phyloP scores from a whole-genome alignment of 495 filamentous ascomycete species.

The Penicillium coprophilum region DNA sequence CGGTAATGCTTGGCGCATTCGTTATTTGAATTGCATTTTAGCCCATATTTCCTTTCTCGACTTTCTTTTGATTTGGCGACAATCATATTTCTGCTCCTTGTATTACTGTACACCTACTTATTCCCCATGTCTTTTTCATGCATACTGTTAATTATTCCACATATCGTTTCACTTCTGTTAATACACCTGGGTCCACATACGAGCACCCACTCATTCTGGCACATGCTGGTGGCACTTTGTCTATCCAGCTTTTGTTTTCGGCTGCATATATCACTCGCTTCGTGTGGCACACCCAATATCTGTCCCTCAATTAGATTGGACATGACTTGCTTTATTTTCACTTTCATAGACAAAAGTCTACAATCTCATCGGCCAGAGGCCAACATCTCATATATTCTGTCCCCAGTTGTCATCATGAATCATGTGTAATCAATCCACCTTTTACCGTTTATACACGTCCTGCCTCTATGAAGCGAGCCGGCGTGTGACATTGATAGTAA shows the following conservation, averaged over 20 bases:
- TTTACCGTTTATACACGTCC: too few relatives aligned
- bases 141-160: not conserved
- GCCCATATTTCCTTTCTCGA: conserved; percentile 4
- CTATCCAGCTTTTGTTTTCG: conserved; percentile 1
- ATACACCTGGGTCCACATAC: conserved; percentile 11
- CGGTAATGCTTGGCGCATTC: conserved; percentile 10
- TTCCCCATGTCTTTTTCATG: conserved; percentile 1
- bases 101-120: conserved; percentile 4
- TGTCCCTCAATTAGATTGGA: not conserved
- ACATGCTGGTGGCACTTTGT: conserved; percentile 1
- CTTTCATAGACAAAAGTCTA: not conserved
- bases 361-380: conserved; percentile 1
- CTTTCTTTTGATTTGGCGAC: conserved; percentile 4
- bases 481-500: not conserved
- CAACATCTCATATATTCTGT: not conserved
- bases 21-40: conserved; percentile 14
- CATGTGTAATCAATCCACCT: not conserved
- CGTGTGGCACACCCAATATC: not conserved
- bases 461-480: too few relatives aligned
- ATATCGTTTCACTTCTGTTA: conserved; percentile 12
- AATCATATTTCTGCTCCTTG: conserved; percentile 6
- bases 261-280: conserved; percentile 17
- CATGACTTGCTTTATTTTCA: not conserved
- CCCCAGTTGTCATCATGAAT: not conserved
- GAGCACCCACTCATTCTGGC: conserved; percentile 4